These are phyloP conservation scores for Anthoceros angustus DNA, from an alignment of 225 moss, liverwort and hornwort genomes.

Conservation along the genomic window DNA sequence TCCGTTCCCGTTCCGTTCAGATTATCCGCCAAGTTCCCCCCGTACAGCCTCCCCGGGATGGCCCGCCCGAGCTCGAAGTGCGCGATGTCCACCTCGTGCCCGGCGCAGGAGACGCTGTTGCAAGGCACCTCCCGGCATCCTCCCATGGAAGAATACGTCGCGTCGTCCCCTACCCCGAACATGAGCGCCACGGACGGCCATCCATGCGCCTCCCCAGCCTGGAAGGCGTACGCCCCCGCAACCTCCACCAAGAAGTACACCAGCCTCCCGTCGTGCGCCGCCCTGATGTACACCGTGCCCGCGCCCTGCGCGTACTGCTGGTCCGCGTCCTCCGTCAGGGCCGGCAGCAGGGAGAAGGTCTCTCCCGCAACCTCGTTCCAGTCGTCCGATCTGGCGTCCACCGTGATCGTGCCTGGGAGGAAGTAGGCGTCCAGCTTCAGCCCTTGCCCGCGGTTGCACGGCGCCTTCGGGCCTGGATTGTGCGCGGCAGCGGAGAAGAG, in stretches of 20 bases:
- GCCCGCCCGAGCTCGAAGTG: slow-evolving; percentile 62
- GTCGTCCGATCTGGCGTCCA: slow-evolving; percentile 53
- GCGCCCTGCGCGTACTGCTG: slow-evolving; percentile 42
- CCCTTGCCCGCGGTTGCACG: slow-evolving; percentile 42
- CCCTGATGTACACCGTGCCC: slow-evolving; percentile 55
- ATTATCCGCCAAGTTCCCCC: slow-evolving; percentile 63
- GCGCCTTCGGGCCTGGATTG: slow-evolving; percentile 18
- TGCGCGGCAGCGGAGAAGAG: slow-evolving; percentile 20
- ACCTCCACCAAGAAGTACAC: slow-evolving; percentile 77
- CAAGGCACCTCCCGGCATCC: slow-evolving; percentile 51
- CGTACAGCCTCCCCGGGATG: slow-evolving; percentile 91
- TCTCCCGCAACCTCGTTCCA: slow-evolving; percentile 40
- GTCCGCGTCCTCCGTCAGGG: slow-evolving; percentile 35
- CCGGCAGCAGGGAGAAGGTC: slow-evolving; percentile 44
- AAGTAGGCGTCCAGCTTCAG: slow-evolving; percentile 45
- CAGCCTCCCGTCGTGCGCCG: slow-evolving; percentile 85
- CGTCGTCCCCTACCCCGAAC: slow-evolving; percentile 94
- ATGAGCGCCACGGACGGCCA: slow-evolving; percentile 77
- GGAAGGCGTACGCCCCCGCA: slow-evolving; percentile 49
- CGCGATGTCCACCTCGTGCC: slow-evolving; percentile 82
- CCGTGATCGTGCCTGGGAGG: slow-evolving; percentile 59
- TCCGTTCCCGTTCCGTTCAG: slow-evolving; percentile 79
- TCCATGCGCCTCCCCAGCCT: slow-evolving; percentile 35
- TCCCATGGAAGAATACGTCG: slow-evolving; percentile 93
- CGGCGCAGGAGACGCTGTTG: slow-evolving; percentile 48